A percentile compares a stretch with the other conserved stretches of the same genome.
Evolutionary conservation across 1,284 basidiomycete genomes (phyloP).

Genomic region (Ustilago loliicola): DNA sequence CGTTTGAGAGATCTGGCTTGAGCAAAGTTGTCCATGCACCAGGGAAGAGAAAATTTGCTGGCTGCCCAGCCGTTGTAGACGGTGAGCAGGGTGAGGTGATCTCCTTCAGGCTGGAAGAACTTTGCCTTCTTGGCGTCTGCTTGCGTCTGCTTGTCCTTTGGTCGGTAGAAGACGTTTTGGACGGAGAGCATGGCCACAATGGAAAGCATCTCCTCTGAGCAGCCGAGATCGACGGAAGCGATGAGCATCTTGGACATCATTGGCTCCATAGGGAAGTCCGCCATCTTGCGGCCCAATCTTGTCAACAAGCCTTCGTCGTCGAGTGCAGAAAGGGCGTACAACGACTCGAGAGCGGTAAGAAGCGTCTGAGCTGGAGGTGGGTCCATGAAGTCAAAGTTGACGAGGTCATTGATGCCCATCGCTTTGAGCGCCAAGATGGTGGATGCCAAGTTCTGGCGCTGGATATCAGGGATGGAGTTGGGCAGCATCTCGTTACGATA

Average conservation of each 20-base stretch:
- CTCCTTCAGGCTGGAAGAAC: slow-evolving; percentile 86
- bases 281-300: slow-evolving; percentile 95
- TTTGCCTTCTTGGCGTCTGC: slow-evolving; percentile 99
- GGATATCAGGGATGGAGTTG: slow-evolving; percentile 97
- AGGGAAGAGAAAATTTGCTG: slow-evolving; percentile 88
- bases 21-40: slow-evolving; percentile 86
- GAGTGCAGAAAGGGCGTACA: slow-evolving; percentile 94
- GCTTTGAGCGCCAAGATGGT: slow-evolving; percentile 97
- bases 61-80: slow-evolving; percentile 99
- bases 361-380: slow-evolving; percentile 96
- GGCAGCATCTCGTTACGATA: slow-evolving; percentile 99
- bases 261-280: slow-evolving; percentile 98
- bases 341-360: slow-evolving; percentile 90
- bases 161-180: slow-evolving; percentile 95
- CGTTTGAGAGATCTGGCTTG: slow-evolving; percentile 95
- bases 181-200: slow-evolving; percentile 98
- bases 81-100: slow-evolving; percentile 92
- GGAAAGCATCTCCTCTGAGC: slow-evolving; percentile 95
- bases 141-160: slow-evolving; percentile 98
- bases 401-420: slow-evolving; percentile 97
- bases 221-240: slow-evolving; percentile 92
- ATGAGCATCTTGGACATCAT: slow-evolving; percentile 97
- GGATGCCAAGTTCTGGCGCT: slow-evolving; percentile 90
- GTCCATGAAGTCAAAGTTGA: slow-evolving; percentile 99
- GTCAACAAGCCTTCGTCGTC: slow-evolving; percentile 97